phyloP scores from a whole-genome alignment of 495 filamentous ascomycete genomes.

The Staphylotrichum longicolle region DNA sequence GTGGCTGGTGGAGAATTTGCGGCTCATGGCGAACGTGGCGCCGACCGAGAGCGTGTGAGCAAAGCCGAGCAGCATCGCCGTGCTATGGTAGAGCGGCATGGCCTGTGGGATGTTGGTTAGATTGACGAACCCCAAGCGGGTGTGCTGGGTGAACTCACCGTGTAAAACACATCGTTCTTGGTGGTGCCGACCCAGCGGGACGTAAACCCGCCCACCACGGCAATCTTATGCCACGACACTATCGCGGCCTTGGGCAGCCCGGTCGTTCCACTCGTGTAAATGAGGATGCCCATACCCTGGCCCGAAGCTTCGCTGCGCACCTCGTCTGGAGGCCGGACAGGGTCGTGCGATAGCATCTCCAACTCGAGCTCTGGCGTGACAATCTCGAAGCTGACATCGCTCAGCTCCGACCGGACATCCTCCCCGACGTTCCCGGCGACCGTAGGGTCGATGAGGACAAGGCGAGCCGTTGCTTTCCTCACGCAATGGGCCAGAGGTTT shows the following conservation, averaged over 20 bases:
- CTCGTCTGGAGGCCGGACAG: conserved; percentile 61
- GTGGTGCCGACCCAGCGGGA: conserved; percentile 57
- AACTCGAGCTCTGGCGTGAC: conserved; percentile 62
- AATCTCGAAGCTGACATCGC: conserved; percentile 56
- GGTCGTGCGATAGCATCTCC: conserved; percentile 56
- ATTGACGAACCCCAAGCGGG: too few species aligned
- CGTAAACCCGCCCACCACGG: conserved; percentile 53
- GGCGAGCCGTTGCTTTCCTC: conserved; percentile 61
- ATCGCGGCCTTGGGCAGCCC: conserved; percentile 86
- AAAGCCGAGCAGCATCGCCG: conserved; percentile 72
- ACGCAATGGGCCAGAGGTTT: conserved; percentile 79
- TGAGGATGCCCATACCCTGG: conserved; percentile 67
- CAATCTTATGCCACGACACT: conserved; percentile 71
- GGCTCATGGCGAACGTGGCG: conserved; percentile 67
- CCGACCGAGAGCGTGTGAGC: conserved; percentile 56
- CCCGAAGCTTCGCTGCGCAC: conserved; percentile 50
- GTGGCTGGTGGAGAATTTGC: conserved; percentile 74
- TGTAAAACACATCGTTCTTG: conserved; percentile 71
- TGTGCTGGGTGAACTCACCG: conserved; percentile 47
- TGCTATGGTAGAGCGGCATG: conserved; percentile 94
- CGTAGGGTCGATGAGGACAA: conserved; percentile 75
- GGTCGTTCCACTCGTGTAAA: conserved; percentile 63
- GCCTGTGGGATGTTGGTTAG: conserved; percentile 45
- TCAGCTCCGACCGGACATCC: conserved; percentile 42
- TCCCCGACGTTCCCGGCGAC: conserved; percentile 53